Evolutionary conservation across 83 land plant genomes (phyloP), one percentile per base, ranked within the genome.

Genomic region (Larix sibirica): DNA sequence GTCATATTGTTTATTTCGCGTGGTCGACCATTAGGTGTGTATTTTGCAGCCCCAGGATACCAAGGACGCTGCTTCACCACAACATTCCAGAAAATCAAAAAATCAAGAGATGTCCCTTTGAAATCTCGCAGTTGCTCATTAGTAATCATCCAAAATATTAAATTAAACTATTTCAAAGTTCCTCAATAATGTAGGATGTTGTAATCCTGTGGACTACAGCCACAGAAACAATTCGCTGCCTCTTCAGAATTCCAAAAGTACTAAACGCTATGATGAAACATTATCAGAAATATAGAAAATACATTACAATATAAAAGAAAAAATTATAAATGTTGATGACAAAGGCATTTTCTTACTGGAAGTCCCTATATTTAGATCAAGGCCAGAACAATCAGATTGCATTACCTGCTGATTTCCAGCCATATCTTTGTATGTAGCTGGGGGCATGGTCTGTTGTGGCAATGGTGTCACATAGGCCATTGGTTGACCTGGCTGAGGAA

Each of bases 371-470:
- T 47, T 47, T 1, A 71, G 40, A 71, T 71, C 69, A 20, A 18
- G 4, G 17, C n/a, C 74, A 20, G 62, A 81, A 40, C 47, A 38
- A 26, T 59, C 81, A 63, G 21, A 16, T 38, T 58, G 36, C 2
- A 65, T 77, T 56, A 92, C 95, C 86, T 90, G 95, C 17, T 84
- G 95, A 77, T 84, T 89, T 82, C 82, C 83, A 12, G 85, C 80
- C 21, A 47, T 50, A 79, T 90, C 91, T 81, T 89, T 89, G 36
- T 77, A 77, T 62, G 87, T 58, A 80, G 68, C 74, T 44, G 71
- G 60, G 18, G 83, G 69, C 71, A 85, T 87, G 9, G 80, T 12
- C 36, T 75, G 58, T 56, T 84, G 93, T 54, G 79, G 86, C 47
- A 81, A 42, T 26, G 84, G 76, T 40, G 83, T 73, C 38, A 79